A percentile compares a stretch with the other conserved stretches of the same genome.
Evolutionary conservation across 2,329 filamentous ascomycete species (phyloP).

Genomic region (Talaromyces pinophilus): DNA sequence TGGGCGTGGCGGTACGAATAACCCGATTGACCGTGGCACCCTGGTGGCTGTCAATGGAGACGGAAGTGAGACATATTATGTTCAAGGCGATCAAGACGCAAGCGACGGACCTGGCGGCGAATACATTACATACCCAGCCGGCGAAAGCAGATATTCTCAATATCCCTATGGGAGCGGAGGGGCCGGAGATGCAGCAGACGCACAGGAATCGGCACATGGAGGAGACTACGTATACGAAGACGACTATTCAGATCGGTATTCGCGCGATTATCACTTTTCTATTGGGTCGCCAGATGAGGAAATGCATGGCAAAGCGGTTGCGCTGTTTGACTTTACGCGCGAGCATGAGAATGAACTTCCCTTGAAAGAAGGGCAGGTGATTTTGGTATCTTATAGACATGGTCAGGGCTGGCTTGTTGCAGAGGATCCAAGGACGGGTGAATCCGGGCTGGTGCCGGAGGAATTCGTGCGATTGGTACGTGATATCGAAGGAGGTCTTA

Average conservation of each 20-base stretch:
- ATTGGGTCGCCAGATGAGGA: slow-evolving; percentile 95
- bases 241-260: slow-evolving; percentile 68
- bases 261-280: slow-evolving; percentile 89
- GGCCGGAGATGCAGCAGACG: slow-evolving; percentile 53
- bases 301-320: slow-evolving; percentile 95
- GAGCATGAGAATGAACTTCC: slow-evolving; percentile 97
- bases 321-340: slow-evolving; percentile 89
- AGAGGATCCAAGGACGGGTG: slow-evolving; percentile 88
- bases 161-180: slow-evolving; percentile 38
- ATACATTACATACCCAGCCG: slow-evolving; percentile 74
- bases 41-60: slow-evolving; percentile 68
- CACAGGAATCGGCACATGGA: slow-evolving; percentile 46
- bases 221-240: slow-evolving; percentile 40
- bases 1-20: slow-evolving; percentile 42
- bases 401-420: slow-evolving; percentile 97
- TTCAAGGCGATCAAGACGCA: slow-evolving; percentile 63
- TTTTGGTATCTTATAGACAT: slow-evolving; percentile 93
- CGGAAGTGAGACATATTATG: slow-evolving; percentile 73
- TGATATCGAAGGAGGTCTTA: slow-evolving; percentile 89
- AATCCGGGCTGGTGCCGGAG: slow-evolving; percentile 93
- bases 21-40: slow-evolving; percentile 65
- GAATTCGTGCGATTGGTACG: slow-evolving; percentile 91
- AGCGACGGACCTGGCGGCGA: slow-evolving; percentile 74
- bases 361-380: slow-evolving; percentile 89
- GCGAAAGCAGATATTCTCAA: slow-evolving; percentile 61